Evolutionary conservation across 192 early-diverging fungal genomes (phyloP), one percentile per base, ranked within the genome.

Genomic region (Backusella tarrabulga): DNA sequence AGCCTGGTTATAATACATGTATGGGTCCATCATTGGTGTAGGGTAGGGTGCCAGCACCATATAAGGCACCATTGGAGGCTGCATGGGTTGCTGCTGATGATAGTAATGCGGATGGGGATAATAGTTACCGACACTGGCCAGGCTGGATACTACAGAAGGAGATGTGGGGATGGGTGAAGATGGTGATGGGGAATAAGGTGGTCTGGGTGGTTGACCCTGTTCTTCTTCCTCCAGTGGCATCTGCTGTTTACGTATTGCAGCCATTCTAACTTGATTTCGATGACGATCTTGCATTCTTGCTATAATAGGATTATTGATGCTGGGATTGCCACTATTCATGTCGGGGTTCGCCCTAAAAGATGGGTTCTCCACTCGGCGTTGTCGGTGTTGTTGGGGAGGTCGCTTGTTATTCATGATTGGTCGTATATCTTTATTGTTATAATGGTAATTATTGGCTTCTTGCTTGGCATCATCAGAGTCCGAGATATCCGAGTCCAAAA

Each of bases 261-360:
- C 71, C 44, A 77, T 50, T 71, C 72, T 77, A 41, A 63, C 71
- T 38, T 77, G 76, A 2, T 77, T 50, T 15, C 76, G n/a, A n/a
- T 77, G 76, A 6, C 76, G 68, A 29, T 77, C 76, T 38, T 77
- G 52, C 76, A 77, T 77, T 21, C 56, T 41, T 11, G n/a, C 60
- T 26, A 77, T 60, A 54, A 77, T 42, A 12, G 71, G 36, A 38
- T 77, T 38, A 44, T 71, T 77, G 34, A 63, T 63, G 0, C 26
- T 29, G 4, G 71, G 5, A 4, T 71, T 44, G 4, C 19, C n/a
- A 12, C n/a, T 15, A 35, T n/a, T 74, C 35, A 56, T 52, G 34
- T 74, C 38, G 34, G 71, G 46, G 56, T 77, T 52, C n/a, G 67
- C 14, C 19, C 40, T 70, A 26, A 72, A 19, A 44, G 69, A 52